Conservation (phyloP, 176 grass and related monocot genomes). For the Carex pumila region DNA sequence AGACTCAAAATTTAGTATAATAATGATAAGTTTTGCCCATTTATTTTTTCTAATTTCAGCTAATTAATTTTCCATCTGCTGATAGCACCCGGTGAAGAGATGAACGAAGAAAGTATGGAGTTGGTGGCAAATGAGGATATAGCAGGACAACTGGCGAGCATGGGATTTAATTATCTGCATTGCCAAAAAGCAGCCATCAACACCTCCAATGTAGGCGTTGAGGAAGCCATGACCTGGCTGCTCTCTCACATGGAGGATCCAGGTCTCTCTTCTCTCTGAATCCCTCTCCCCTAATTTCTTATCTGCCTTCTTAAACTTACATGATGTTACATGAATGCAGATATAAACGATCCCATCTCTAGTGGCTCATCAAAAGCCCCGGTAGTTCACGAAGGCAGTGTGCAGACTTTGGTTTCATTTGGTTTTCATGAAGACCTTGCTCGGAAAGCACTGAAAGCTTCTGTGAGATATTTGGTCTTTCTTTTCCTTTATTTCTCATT, state of each 20-base stretch:
- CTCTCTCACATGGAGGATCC: constrained; percentile 92
- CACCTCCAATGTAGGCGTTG: constrained; percentile 76
- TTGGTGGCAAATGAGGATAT: constrained; percentile 71
- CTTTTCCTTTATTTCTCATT: background rate
- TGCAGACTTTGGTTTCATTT: constrained; percentile 88
- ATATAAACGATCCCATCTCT: constrained; percentile 85
- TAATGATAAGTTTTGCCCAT: background rate
- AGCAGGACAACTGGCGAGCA: constrained; percentile 79
- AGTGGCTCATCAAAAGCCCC: constrained; percentile 32
- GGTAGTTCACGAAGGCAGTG: constrained; percentile 72
- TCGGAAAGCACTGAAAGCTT: constrained; percentile 77
- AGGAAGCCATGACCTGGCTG: constrained; percentile 95
- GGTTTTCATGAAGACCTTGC: constrained; percentile 87
- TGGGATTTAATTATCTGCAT: constrained; percentile 91
- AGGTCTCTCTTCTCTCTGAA: constrained; percentile 27
- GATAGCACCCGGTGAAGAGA: constrained; percentile 42
- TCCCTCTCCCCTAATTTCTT: background rate
- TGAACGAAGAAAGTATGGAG: constrained; percentile 29
- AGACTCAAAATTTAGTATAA: background rate
- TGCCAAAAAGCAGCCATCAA: constrained; percentile 97
- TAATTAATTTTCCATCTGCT: constrained; percentile 14
- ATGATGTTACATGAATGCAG: constrained; percentile 25
- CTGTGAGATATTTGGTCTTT: constrained; percentile 44
- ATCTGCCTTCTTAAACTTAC: background rate
- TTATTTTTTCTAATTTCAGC: background rate